Percentiles rank a stretch among this genome's conserved stretches.
Evolutionary conservation across 768 basidiomycete species (phyloP).

Genomic region (Suillus cothurnatus): DNA sequence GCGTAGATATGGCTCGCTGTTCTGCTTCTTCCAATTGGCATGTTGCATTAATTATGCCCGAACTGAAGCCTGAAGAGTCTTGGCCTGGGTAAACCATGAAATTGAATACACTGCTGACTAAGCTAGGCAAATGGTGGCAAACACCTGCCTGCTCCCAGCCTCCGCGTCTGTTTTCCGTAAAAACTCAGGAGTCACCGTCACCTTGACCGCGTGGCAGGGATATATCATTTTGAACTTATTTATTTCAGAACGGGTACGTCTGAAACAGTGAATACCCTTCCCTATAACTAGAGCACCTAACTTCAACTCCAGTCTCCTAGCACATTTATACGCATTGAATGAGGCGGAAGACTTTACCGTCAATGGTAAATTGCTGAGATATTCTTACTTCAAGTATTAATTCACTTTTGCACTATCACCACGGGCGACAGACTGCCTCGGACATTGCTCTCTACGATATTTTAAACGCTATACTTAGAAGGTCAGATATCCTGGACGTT

Average conservation of each 20-base stretch:
- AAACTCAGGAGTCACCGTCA: not conserved
- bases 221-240: not conserved
- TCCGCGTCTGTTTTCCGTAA: not conserved
- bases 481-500: no score
- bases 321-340: not conserved
- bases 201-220: not conserved
- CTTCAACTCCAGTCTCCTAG: not conserved
- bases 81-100: no score
- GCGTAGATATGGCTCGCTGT: not conserved
- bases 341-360: not conserved
- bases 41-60: no score
- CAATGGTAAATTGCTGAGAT: not conserved
- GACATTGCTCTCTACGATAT: not conserved
- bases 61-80: no score
- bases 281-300: not conserved
- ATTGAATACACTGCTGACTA: not conserved
- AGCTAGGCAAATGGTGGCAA: conserved; percentile 32
- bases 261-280: not conserved
- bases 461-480: no score
- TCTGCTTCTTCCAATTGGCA: not conserved
- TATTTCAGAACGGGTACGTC: not conserved
- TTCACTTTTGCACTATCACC: not conserved
- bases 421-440: not conserved
- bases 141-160: not conserved
- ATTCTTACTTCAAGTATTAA: not conserved